Percentiles rank a stretch among this genome's conserved stretches.
Conservation (phyloP, 495 filamentous ascomycete species). For the Penicillium arizonense region DNA sequence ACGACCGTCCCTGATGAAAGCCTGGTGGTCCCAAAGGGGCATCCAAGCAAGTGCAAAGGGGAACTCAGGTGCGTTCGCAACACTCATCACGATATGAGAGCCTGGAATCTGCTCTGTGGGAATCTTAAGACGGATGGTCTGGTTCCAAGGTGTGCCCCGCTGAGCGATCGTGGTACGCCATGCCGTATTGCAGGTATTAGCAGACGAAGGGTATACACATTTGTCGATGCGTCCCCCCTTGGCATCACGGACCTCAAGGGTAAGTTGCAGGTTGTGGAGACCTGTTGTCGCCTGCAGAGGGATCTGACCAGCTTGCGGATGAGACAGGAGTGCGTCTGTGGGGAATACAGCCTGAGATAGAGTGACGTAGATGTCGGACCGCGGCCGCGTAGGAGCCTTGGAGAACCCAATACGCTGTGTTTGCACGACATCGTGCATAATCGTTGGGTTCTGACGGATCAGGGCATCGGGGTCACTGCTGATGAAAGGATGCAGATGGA, state of each 20-base stretch:
- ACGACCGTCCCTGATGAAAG: slow-evolving; percentile 83
- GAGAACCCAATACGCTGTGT: slow-evolving; percentile 93
- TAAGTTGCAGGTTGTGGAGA: slow-evolving; percentile 79
- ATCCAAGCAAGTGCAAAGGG: slow-evolving; percentile 91
- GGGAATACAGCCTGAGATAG: slow-evolving; percentile 72
- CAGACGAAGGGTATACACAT: slow-evolving; percentile 85
- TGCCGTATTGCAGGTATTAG: slow-evolving; percentile 67
- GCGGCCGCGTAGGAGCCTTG: slow-evolving; percentile 78
- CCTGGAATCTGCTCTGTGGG: slow-evolving; percentile 75
- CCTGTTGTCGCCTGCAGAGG: slow-evolving; percentile 59
- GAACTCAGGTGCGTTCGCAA: slow-evolving; percentile 79
- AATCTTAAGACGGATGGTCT: slow-evolving; percentile 82
- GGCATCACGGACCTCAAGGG: slow-evolving; percentile 77
- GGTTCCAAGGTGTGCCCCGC: slow-evolving; percentile 77
- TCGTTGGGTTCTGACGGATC: slow-evolving; percentile 81
- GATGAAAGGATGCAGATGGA: slow-evolving; percentile 74
- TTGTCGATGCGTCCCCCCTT: slow-evolving; percentile 78
- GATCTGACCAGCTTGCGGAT: slow-evolving; percentile 74
- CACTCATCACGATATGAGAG: slow-evolving; percentile 84
- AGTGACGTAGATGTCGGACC: slow-evolving; percentile 94
- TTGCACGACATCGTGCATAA: slow-evolving; percentile 75
- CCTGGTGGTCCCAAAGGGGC: slow-evolving; percentile 89
- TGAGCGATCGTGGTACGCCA: slow-evolving; percentile 85
- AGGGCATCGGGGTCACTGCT: slow-evolving; percentile 73
- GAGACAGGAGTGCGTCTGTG: slow-evolving; percentile 72